Evolutionary conservation across 257 asterid species (phyloP).

Genomic region (Penstemon newberryi): DNA sequence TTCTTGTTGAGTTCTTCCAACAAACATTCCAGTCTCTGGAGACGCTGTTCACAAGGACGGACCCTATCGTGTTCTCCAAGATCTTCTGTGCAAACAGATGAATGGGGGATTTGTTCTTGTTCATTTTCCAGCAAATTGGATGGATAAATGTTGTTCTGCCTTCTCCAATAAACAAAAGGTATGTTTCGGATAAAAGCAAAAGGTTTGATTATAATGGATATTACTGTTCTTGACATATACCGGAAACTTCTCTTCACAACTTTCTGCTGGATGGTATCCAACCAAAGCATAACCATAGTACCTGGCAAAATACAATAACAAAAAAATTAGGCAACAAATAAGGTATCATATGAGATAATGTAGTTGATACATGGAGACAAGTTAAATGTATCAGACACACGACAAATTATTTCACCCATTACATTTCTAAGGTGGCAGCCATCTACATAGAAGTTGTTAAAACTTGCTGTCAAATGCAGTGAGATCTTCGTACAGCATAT

Average conservation of each 20-base stretch:
- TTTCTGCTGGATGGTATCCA: conserved; percentile 51
- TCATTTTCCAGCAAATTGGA: conserved; percentile 41
- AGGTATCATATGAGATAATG: conserved; percentile 6
- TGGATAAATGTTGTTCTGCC: conserved; percentile 42
- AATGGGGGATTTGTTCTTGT: conserved; percentile 34
- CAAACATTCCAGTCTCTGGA: conserved; percentile 68
- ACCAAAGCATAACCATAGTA: conserved; percentile 37
- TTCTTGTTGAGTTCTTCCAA: conserved; percentile 75
- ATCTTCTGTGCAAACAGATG: conserved; percentile 32
- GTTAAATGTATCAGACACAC: neutral
- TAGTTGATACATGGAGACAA: neutral
- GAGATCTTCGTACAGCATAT: neutral
- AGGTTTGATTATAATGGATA: conserved; percentile 43
- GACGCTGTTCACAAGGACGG: conserved; percentile 70
- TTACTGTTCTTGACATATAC: conserved; percentile 48
- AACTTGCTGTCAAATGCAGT: neutral
- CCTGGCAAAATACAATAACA: conserved; percentile 42
- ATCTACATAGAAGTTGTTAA: conserved; percentile 5
- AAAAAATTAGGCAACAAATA: conserved; percentile 3
- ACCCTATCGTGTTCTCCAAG: conserved; percentile 41
- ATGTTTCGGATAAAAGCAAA: conserved; percentile 35
- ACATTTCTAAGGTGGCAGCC: conserved; percentile 3
- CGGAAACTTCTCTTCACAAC: conserved; percentile 56
- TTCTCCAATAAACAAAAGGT: conserved; percentile 58
- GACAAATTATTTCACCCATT: conserved; percentile 17